Base-by-base conservation (phyloP, 371 early-diverging fungal genomes). In the Chytridium lagenaria region DNA sequence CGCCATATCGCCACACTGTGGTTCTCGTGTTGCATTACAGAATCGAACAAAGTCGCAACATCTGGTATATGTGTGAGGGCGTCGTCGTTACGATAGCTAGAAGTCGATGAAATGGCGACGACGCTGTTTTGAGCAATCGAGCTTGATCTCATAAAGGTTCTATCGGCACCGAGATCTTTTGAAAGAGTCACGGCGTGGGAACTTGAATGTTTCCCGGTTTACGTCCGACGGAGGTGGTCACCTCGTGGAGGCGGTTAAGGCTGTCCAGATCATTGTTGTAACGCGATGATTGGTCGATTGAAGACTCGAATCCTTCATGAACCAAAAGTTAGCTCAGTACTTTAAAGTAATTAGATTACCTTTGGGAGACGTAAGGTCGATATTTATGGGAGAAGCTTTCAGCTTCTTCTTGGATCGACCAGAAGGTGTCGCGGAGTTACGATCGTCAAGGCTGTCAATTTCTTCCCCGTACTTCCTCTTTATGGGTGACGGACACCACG, bases 201-300 rank as follows among this genome's bases (percentile, higher is more conserved):
- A 7, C 12, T 26, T 30, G 57, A 23, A 57, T 57, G n/a, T 23
- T 57, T 67, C 71, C 71, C 59, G 10, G 71, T 34, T 71, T 71
- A 22, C 15, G 23, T 12, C 61, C 50, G 34, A 34, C 23, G 10
- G 71, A 69, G 23, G 55, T 16, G 10, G 64, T 71, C 34, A 36
- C 63, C 39, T 16, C 23, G 51, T 71, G 71, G 39, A 71, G 65
- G 28, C 19, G 16, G 50, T 71, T 71, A 44, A 71, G 49, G 3
- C 59, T 39, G 15, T 61, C 51, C 49, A 71, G 22, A 15, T 57
- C 59, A n/a, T 7, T 2, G 34, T 52, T 52, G 22, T 22, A 52
- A 15, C 49, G 50, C 0, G 10, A 7, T 39, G 1, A 50, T 15
- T 34, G 30, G n/a, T 10, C 33, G 19, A 22, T 28, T 33, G n/a